Base-by-base conservation (phyloP, 176 grass and related monocot genomes). In the Cenchrus fungigraminus region DNA sequence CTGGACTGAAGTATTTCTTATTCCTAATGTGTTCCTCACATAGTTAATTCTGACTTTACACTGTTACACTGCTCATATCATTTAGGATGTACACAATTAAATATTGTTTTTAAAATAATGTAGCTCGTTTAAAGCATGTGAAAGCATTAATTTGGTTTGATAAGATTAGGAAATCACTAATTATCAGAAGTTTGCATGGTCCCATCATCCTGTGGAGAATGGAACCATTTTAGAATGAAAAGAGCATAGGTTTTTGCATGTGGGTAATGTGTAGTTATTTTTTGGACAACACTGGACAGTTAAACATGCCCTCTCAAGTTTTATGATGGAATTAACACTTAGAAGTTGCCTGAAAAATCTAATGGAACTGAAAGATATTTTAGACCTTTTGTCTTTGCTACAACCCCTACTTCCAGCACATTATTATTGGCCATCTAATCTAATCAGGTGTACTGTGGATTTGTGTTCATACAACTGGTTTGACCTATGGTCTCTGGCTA, bases 251-350 rank as follows among this genome's bases (percentile, higher is more conserved):
- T 40, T 40, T 40, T 40, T 40, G 37, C 37, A 40, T 40, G 37
- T 40, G 37, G 37, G 37, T 40, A 2, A 2, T 40, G 37, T 40
- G 31, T 16, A 13, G 42, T 16, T 22, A 49, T 50, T 1, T 1
- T 31, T 61, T 77, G 12, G 43, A 32, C 29, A 56, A 37, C 25
- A 54, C 15, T 37, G 8, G 40, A 55, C 31, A 57, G 31, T 40
- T 76, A 19, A 19, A 19, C 8, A 76, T 0, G 53, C 43, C 64
- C 19, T 78, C 59, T 50, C 8, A 49, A 47, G 45, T 51, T 29
- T 49, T 49, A 79, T 74, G 60, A 19, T 32, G 58, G 14, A 79
- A 79, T 51, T 45, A 83, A 74, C 29, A 37, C 14, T n/a, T 52
- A 22, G 15, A 52, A 73, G 19, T 50, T 8, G n/a, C 22, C 55